phyloP scores from a whole-genome alignment of 2,329 filamentous ascomycete species.

The Stagonosporopsis vannaccii region DNA sequence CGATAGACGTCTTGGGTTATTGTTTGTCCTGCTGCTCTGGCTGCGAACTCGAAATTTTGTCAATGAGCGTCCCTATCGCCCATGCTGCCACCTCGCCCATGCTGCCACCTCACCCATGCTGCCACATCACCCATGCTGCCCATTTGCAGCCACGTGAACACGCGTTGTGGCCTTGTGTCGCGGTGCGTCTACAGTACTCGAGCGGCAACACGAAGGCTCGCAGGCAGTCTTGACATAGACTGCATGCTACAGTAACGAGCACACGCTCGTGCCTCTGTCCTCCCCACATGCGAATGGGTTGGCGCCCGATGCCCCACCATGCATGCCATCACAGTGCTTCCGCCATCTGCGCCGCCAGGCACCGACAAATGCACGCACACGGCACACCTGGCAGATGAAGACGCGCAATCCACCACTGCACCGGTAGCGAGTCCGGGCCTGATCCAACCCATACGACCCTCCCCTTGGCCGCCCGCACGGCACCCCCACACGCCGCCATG shows the following conservation, averaged over 20 bases:
- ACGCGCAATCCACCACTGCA: constrained; percentile 29
- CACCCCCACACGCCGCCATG: constrained; percentile 25
- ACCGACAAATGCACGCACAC: constrained; percentile 18
- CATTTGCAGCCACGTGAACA: constrained; percentile 33
- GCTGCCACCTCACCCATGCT: not conserved
- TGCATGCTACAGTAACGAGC: too few species aligned
- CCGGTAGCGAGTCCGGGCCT: constrained; percentile 29
- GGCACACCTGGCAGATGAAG: constrained; percentile 40
- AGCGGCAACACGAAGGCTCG: too few species aligned
- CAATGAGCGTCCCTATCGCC: too few species aligned
- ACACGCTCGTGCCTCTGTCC: too few species aligned
- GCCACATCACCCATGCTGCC: not conserved
- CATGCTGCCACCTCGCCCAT: too few species aligned
- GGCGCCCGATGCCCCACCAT: constrained; percentile 42
- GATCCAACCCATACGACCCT: not conserved
- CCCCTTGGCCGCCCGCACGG: not conserved
- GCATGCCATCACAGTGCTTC: constrained; percentile 35
- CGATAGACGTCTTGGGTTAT: constrained; percentile 18
- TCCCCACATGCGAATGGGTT: too few species aligned
- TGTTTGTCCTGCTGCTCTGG: constrained; percentile 1
- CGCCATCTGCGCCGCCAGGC: constrained; percentile 20
- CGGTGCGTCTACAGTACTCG: too few species aligned
- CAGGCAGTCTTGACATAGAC: too few species aligned
- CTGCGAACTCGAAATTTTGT: constrained; percentile 1
- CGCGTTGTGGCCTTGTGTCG: constrained; percentile 16